A percentile compares a stretch with the other conserved stretches of the same genome.
phyloP scores from a whole-genome alignment of 2,329 filamentous ascomycete species.

The Stagonosporopsis tanaceti region DNA sequence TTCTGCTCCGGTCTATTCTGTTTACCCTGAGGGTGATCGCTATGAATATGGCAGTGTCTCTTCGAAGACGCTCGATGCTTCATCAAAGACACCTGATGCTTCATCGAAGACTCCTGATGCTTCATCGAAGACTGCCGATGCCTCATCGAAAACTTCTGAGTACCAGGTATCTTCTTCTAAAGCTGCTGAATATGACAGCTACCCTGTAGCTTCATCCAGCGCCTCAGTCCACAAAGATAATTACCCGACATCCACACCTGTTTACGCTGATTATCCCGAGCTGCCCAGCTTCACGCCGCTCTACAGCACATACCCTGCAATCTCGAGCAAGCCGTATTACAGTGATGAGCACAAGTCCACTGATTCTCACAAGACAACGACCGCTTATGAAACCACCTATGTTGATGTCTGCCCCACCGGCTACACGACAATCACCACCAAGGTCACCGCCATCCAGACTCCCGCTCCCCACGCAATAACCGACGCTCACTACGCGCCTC shows the following conservation, averaged over 20 bases:
- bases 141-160: background rate
- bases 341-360: slow-evolving; percentile 15
- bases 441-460: slow-evolving; percentile 17
- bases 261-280: slow-evolving; percentile 21
- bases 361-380: slow-evolving; percentile 21
- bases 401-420: slow-evolving; percentile 46
- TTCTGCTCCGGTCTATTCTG: slow-evolving; percentile 13
- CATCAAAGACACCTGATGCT: background rate
- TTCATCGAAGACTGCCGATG: slow-evolving; percentile 4
- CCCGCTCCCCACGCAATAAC: slow-evolving; percentile 22
- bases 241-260: slow-evolving; percentile 7
- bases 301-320: slow-evolving; percentile 16
- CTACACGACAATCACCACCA: slow-evolving; percentile 43
- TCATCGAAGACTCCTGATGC: background rate
- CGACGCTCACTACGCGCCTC: slow-evolving; percentile 23
- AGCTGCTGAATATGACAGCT: background rate
- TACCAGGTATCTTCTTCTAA: slow-evolving; percentile 5
- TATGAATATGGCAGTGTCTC: slow-evolving; percentile 2
- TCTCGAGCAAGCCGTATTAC: slow-evolving; percentile 19
- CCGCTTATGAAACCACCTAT: slow-evolving; percentile 41
- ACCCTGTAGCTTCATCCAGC: slow-evolving; percentile 1
- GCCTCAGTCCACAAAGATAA: background rate
- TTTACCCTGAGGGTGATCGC: slow-evolving; percentile 9
- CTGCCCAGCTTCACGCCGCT: slow-evolving; percentile 22
- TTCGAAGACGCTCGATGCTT: slow-evolving; percentile 4